A percentile compares a stretch with the other conserved stretches of the same genome.
These are phyloP conservation scores for Neophaeococcomyces mojaviensis DNA, from an alignment of 2,329 filamentous ascomycete species.

Conservation along the genomic window DNA sequence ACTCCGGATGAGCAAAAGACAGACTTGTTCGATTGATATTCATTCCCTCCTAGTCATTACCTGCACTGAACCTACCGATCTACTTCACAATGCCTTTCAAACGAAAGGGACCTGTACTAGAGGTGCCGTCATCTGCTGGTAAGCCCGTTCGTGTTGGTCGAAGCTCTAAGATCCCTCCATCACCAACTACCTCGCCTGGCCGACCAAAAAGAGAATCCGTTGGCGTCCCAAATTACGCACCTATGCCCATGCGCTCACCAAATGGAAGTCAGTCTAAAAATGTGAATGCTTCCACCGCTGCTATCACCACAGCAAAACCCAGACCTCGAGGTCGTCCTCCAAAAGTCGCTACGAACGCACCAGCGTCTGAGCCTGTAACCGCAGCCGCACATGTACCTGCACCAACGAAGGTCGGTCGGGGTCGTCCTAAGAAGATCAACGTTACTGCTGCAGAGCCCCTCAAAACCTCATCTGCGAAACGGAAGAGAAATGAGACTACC, in stretches of 20 bases:
- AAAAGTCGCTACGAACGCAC: background rate
- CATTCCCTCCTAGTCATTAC: too few relatives aligned
- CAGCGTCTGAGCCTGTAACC: background rate
- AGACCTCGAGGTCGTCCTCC: slow-evolving; percentile 8
- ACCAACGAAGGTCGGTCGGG: background rate
- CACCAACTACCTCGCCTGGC: slow-evolving; percentile 8
- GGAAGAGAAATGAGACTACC: background rate
- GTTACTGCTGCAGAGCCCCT: background rate
- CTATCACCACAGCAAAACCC: background rate
- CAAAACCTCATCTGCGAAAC: slow-evolving; percentile 7
- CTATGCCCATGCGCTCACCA: background rate
- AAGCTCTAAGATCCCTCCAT: background rate
- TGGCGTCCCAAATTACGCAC: slow-evolving; percentile 16
- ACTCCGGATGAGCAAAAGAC: too few relatives aligned
- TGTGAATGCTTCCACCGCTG: background rate
- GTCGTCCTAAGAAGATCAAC: slow-evolving; percentile 3
- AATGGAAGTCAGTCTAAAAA: slow-evolving; percentile 8
- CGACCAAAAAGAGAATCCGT: slow-evolving; percentile 17
- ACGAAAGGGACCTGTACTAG: background rate
- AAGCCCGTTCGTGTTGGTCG: background rate
- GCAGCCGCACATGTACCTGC: background rate
- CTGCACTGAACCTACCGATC: too few relatives aligned
- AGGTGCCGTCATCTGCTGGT: background rate
- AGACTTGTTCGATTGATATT: too few relatives aligned
- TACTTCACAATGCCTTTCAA: slow-evolving; percentile 2